Conservation (phyloP, 164 flowering plant genomes). For the Hamamelis virginiana region DNA sequence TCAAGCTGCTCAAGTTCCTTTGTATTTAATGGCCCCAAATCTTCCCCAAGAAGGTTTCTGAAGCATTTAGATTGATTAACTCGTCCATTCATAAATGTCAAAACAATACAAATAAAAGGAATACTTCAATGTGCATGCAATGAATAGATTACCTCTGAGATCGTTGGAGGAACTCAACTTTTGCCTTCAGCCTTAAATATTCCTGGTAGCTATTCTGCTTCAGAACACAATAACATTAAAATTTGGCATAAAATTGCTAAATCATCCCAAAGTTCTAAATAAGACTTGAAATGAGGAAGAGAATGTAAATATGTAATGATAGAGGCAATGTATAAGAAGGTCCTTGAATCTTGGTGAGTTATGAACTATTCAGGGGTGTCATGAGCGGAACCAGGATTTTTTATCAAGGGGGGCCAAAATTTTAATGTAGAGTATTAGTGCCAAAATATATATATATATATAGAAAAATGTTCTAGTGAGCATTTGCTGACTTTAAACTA, state of each 20-base stretch:
- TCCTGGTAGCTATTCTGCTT: slow-evolving; percentile 39
- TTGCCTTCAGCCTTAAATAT: slow-evolving; percentile 48
- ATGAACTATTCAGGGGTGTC: too few relatives aligned
- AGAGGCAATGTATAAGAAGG: too few relatives aligned
- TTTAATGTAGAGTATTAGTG: too few relatives aligned
- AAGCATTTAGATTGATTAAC: neutral
- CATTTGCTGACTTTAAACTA: too few relatives aligned
- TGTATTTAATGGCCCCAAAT: slow-evolving; percentile 29
- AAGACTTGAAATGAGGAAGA: too few relatives aligned
- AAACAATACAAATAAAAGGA: neutral
- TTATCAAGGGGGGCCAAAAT: too few relatives aligned
- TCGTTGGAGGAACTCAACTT: slow-evolving; percentile 45
- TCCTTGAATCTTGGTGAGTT: too few relatives aligned
- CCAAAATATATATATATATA: too few relatives aligned
- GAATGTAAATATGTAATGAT: too few relatives aligned
- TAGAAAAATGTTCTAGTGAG: too few relatives aligned
- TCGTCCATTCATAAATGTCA: neutral
- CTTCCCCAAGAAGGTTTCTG: slow-evolving; percentile 54
- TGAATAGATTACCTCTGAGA: slow-evolving; percentile 41
- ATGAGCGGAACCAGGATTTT: too few relatives aligned
- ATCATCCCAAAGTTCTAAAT: neutral
- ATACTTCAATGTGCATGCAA: neutral
- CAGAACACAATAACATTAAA: neutral
- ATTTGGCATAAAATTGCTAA: neutral
- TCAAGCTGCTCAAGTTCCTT: slow-evolving; percentile 47